Evolutionary conservation across 2,329 filamentous ascomycete species (phyloP).

Genomic region (Colletotrichum sp.): DNA sequence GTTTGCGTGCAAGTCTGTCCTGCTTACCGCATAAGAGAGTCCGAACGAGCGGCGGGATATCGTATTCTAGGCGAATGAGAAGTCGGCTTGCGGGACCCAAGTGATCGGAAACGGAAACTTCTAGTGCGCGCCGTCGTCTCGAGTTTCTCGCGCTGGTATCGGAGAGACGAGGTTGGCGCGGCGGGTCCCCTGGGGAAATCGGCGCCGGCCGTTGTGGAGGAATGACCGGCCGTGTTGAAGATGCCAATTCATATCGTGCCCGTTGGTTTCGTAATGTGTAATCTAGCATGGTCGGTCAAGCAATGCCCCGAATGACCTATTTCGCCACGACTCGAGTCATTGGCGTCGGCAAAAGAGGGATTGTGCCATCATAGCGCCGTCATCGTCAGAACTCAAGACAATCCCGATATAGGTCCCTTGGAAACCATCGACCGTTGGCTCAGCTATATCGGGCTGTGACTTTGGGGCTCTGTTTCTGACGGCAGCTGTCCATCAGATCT

Average conservation of each 20-base stretch:
- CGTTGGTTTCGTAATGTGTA: neutral
- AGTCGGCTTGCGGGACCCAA: neutral
- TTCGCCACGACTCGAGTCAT: neutral
- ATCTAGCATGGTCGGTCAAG: neutral
- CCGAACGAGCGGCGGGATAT: neutral
- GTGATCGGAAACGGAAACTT: neutral
- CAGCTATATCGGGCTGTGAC: neutral
- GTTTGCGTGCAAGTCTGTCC: neutral
- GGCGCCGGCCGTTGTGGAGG: constrained; percentile 9
- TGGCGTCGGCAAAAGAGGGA: neutral
- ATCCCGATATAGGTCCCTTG: neutral
- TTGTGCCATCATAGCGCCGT: neutral
- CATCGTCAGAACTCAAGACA: neutral
- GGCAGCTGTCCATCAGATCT: neutral
- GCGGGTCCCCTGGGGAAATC: neutral
- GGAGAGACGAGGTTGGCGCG: neutral
- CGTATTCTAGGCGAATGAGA: neutral
- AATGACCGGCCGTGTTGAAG: neutral
- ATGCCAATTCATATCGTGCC: neutral
- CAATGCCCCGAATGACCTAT: neutral
- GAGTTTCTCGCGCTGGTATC: neutral
- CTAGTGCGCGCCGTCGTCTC: constrained; percentile 1
- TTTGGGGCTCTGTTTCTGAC: neutral
- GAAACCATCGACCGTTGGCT: neutral
- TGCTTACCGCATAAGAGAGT: neutral